Evolutionary conservation across 352 stramenopile genomes (phyloP).

Genomic region (Thraustochytrium striatum): DNA sequence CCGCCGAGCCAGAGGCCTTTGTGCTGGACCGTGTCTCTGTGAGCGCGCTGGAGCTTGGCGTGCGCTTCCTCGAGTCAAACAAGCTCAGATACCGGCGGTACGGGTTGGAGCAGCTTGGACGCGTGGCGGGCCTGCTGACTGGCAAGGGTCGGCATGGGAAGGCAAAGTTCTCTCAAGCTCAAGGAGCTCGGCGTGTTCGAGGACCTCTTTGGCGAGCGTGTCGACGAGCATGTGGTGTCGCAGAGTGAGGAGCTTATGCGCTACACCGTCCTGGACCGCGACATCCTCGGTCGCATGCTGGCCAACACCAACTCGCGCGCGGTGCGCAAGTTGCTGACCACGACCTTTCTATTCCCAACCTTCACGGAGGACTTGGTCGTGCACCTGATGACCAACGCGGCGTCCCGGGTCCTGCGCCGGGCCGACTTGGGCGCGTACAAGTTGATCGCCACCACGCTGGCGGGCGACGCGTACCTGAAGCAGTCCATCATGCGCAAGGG

Average conservation of each 20-base stretch:
- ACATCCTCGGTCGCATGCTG: conserved; percentile 37
- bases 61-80: conserved; percentile 48
- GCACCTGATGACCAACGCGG: conserved; percentile 2
- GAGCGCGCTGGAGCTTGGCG: background rate
- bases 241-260: conserved; percentile 32
- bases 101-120: conserved; percentile 41
- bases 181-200: conserved; percentile 29
- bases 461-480: conserved; percentile 12
- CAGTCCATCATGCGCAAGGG: conserved; percentile 25
- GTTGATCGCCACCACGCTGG: conserved; percentile 1
- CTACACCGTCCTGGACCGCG: conserved; percentile 31
- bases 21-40: background rate
- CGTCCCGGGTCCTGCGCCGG: background rate
- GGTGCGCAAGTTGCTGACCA: conserved; percentile 26
- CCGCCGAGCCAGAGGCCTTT: background rate
- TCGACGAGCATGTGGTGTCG: conserved; percentile 41
- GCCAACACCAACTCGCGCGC: conserved; percentile 42
- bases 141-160: background rate
- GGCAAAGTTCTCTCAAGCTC: conserved; percentile 4
- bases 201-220: conserved; percentile 41
- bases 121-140: background rate
- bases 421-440: conserved; percentile 41
- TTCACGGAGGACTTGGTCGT: conserved; percentile 30
- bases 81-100: conserved; percentile 42
- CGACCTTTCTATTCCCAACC: conserved; percentile 1